phyloP scores from a whole-genome alignment of 176 grass and related monocot genomes.

The Musa beccarii region DNA sequence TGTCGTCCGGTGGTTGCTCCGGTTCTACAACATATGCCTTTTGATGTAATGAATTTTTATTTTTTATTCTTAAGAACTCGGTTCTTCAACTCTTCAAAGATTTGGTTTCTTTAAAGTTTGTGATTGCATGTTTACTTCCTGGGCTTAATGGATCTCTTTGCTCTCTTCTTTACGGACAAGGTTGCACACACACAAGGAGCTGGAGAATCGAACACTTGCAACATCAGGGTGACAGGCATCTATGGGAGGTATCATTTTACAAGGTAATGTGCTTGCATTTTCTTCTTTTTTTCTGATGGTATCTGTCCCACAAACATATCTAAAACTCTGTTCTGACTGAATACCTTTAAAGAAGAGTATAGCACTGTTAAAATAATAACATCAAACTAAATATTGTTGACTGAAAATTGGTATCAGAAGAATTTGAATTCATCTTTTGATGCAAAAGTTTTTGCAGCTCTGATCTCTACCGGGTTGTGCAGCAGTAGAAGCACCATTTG shows the following conservation, averaged over 20 bases:
- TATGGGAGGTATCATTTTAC: not conserved
- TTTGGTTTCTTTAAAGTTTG: not conserved
- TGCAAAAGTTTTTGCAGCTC: too few species aligned
- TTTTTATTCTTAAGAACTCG: too few species aligned
- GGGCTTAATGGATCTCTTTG: not conserved
- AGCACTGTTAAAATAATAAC: too few species aligned
- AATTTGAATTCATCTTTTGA: too few species aligned
- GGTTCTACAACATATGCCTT: too few species aligned
- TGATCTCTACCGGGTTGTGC: too few species aligned
- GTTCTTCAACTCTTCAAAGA: not conserved
- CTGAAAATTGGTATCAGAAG: too few species aligned
- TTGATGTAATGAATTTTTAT: too few species aligned
- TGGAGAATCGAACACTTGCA: constrained; percentile 37
- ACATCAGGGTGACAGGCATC: not conserved
- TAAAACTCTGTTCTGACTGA: not conserved
- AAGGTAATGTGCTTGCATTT: not conserved
- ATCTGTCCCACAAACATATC: not conserved
- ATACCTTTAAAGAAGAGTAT: not conserved
- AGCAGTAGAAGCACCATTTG: too few species aligned
- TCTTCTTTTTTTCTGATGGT: not conserved
- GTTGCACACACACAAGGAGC: constrained; percentile 80
- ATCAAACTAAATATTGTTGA: too few species aligned
- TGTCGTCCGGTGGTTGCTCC: too few species aligned
- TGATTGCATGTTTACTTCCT: not conserved
- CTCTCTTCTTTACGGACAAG: constrained; percentile 52